Evolutionary conservation across 169 alveolate species (phyloP).

Genomic region (Besnoitia besnoiti): DNA sequence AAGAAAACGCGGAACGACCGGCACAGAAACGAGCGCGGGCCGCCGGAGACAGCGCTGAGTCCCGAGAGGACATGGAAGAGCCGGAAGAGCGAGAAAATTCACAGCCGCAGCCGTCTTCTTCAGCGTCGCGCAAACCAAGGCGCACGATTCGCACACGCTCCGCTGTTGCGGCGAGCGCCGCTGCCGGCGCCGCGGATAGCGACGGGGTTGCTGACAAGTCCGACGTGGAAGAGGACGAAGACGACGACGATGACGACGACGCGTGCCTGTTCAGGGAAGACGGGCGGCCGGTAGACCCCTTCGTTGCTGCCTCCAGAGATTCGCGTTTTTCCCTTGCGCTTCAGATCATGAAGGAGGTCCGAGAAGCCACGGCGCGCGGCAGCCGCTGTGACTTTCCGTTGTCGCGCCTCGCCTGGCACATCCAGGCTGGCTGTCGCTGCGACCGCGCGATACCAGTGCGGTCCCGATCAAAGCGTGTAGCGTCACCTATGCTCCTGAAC

Average conservation of each 20-base stretch:
- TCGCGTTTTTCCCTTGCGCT: background rate
- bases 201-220: background rate
- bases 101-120: background rate
- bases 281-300: conserved; percentile 8
- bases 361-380: background rate
- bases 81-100: background rate
- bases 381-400: background rate
- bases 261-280: conserved; percentile 6
- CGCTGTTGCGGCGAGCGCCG: background rate
- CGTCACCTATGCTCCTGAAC: too few relatives aligned
- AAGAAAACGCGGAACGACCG: background rate
- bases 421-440: conserved; percentile 10
- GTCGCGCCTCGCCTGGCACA: conserved; percentile 27
- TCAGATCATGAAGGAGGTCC: background rate
- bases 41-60: too few relatives aligned
- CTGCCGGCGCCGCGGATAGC: background rate
- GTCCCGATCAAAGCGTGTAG: too few relatives aligned
- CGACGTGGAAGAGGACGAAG: background rate
- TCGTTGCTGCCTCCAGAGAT: background rate
- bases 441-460: too few relatives aligned
- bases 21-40: too few relatives aligned
- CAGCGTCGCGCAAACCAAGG: background rate
- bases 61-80: background rate
- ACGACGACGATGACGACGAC: background rate
- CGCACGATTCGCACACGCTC: background rate